phyloP scores from a whole-genome alignment of 2,329 filamentous ascomycete species.

The Emergomyces pasteurianus region DNA sequence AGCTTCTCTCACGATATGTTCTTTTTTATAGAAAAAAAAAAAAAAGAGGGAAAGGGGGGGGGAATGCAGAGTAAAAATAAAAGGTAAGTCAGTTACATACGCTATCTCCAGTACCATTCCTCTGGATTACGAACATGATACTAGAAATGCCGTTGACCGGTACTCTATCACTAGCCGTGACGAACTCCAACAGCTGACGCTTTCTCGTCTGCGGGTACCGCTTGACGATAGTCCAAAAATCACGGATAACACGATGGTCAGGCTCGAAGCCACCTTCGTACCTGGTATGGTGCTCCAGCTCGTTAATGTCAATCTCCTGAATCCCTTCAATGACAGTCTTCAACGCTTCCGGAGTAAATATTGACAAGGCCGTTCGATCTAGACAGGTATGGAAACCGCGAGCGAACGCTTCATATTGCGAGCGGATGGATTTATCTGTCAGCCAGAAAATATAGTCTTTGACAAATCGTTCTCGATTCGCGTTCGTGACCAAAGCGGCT shows the following conservation, averaged over 20 bases:
- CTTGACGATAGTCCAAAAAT: constrained; percentile 81
- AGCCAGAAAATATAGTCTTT: constrained; percentile 77
- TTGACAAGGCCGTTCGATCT: constrained; percentile 53
- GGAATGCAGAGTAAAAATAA: no score
- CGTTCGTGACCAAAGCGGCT: constrained; percentile 64
- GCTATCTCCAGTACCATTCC: constrained; percentile 54
- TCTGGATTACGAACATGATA: constrained; percentile 72
- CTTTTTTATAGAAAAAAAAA: not conserved
- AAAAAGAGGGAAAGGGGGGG: no score
- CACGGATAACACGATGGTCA: constrained; percentile 54
- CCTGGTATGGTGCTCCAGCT: constrained; percentile 56
- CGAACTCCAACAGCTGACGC: constrained; percentile 74
- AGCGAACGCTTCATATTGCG: constrained; percentile 70
- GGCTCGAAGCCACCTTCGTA: constrained; percentile 72
- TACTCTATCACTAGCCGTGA: constrained; percentile 82
- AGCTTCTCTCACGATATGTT: not conserved
- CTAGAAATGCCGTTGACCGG: constrained; percentile 76
- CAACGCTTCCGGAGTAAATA: constrained; percentile 60
- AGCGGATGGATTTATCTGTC: constrained; percentile 61
- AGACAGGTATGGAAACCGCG: constrained; percentile 69
- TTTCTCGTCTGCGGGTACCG: constrained; percentile 51
- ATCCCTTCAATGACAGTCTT: constrained; percentile 73
- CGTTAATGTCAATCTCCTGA: constrained; percentile 64
- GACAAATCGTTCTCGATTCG: constrained; percentile 67
- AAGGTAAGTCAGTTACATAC: constrained; percentile 17